Evolutionary conservation across 139 green algal species (phyloP), one percentile per base, ranked within the genome.

Genomic region (Parachlorella kessleri): DNA sequence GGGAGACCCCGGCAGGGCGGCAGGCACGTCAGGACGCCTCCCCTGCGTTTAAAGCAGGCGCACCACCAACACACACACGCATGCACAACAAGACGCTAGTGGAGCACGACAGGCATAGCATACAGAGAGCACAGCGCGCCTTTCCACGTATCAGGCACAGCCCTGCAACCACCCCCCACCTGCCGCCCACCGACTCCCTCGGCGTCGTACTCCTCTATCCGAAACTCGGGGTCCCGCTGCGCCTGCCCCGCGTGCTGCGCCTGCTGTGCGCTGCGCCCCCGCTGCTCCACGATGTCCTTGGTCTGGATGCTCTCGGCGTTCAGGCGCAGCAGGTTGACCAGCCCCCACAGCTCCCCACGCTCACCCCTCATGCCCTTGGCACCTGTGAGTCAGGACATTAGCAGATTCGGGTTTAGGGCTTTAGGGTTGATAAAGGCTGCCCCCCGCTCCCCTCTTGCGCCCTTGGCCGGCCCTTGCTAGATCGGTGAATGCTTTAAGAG

Each of bases 341-440:
- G 42, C 3, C 88, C 88, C 87, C 87, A 93, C 66, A 93, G 87
- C 83, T 93, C 88, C 0, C 88, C 88, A 53, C 86, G 24, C 33
- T 81, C 48, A 1, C 71, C 77, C 38, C 81, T 18, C 48, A 59
- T 41, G 14, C 78, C 78, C 78, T 92, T 77, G 66, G 83, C 36
- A 21, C 67, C 76, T 71, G 68, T 55, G 39, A 71, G n/a, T n/a
- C n/a, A n/a, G n/a, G n/a, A n/a, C n/a, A n/a, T n/a, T n/a, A n/a
- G n/a, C n/a, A n/a, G n/a, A n/a, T n/a, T n/a, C n/a, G n/a, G n/a
- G n/a, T n/a, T n/a, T n/a, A n/a, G n/a, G n/a, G n/a, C n/a, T n/a
- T n/a, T n/a, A n/a, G n/a, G n/a, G n/a, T n/a, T n/a, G n/a, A n/a
- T n/a, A n/a, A n/a, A n/a, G n/a, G n/a, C n/a, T n/a, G n/a, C n/a